These are phyloP conservation scores for Hordeum vulgare DNA, from an alignment of 176 grass and related monocot species.

Conservation along the genomic window MorexV3_pseudomolecules_assembly NC_058523.1:412459079-412459578, in stretches of 20 bases:
- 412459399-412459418: neutral
- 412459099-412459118: neutral
- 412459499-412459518: too few species aligned
- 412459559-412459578: too few species aligned
- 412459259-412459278: neutral
- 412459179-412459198: conserved; percentile 25
- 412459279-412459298: neutral
- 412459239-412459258: neutral
- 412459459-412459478: too few species aligned
- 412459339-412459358: neutral
- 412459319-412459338: too few species aligned
- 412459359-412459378: neutral
- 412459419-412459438: neutral
- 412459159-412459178: neutral
- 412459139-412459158: neutral
- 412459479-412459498: too few species aligned
- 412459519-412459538: too few species aligned
- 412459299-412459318: neutral
- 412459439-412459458: too few species aligned
- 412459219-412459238: neutral
- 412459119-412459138: neutral
- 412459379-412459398: neutral
- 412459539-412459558: too few species aligned
- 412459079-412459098: neutral
- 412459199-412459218: neutral